These are phyloP conservation scores for Penicillium verrucosum DNA, from an alignment of 2,329 filamentous ascomycete genomes.

Conservation along the genomic window DNA sequence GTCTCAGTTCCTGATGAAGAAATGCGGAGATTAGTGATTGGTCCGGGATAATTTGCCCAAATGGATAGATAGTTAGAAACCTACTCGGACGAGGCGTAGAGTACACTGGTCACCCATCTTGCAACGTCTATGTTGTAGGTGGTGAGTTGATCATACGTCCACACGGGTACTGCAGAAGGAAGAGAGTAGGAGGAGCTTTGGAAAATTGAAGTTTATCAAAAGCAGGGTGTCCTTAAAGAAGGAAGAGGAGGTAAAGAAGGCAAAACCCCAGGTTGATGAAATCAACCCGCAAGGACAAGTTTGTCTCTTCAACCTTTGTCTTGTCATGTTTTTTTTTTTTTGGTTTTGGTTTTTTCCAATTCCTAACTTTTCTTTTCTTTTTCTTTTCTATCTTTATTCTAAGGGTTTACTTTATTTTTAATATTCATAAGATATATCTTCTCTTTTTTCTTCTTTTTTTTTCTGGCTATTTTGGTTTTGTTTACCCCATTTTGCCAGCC, in stretches of 20 bases:
- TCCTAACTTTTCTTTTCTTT: not conserved
- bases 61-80: not conserved
- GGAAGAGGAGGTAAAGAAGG: not conserved
- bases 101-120: conserved; percentile 16
- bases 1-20: conserved; percentile 12
- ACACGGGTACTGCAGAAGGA: no score
- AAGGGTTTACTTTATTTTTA: not conserved
- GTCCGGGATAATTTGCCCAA: not conserved
- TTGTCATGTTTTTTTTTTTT: not conserved
- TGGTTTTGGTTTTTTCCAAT: not conserved
- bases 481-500: not conserved
- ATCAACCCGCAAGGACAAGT: not conserved
- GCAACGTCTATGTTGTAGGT: not conserved
- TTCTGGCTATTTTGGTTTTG: not conserved
- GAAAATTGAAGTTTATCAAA: no score
- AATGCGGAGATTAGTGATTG: not conserved
- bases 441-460: not conserved
- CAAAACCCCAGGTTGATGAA: not conserved
- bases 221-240: not conserved
- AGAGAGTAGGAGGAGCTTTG: not conserved
- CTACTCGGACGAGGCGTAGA: conserved; percentile 17
- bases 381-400: not conserved
- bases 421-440: not conserved
- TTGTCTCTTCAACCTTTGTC: not conserved
- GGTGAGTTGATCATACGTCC: not conserved